Percentiles rank a stretch among this genome's conserved stretches.
Evolutionary conservation across 352 stramenopile species (phyloP).

Genomic region (Pseudoperonospora humuli): DNA sequence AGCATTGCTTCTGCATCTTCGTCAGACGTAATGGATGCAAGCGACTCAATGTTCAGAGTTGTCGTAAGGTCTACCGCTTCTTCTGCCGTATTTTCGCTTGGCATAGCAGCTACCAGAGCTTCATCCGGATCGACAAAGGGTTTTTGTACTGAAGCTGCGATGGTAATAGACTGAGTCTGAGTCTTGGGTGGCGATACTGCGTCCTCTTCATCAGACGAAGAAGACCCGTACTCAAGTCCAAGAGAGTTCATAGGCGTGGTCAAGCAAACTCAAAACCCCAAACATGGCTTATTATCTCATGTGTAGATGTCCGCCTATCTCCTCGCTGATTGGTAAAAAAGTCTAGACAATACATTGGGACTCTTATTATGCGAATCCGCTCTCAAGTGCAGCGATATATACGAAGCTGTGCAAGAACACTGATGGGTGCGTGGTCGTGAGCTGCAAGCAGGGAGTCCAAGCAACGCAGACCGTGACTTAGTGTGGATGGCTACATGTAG

Average conservation of each 20-base stretch:
- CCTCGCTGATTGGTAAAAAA: too few relatives aligned
- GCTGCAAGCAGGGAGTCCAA: too few relatives aligned
- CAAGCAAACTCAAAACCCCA: too few relatives aligned
- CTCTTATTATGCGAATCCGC: too few relatives aligned
- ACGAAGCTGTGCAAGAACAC: too few relatives aligned
- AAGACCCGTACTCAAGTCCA: constrained; percentile 31
- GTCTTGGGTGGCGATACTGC: background rate
- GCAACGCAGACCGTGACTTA: too few relatives aligned
- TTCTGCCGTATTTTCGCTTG: constrained; percentile 1
- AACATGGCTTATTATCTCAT: too few relatives aligned
- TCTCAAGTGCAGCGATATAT: too few relatives aligned
- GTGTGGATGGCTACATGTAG: too few relatives aligned
- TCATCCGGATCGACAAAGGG: background rate
- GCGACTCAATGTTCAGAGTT: background rate
- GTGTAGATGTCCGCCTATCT: too few relatives aligned
- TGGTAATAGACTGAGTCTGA: background rate
- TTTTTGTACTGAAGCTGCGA: constrained; percentile 4
- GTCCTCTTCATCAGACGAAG: constrained; percentile 26
- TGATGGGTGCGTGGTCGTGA: too few relatives aligned
- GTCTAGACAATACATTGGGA: too few relatives aligned
- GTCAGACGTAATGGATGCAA: constrained; percentile 7
- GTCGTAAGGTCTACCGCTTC: constrained; percentile 1
- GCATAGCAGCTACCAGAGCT: background rate
- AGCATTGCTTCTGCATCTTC: constrained; percentile 32
- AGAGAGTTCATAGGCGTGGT: constrained; percentile 48